Conservation (phyloP, 2,329 filamentous ascomycete species). For the Zymoseptoria brevis region DNA sequence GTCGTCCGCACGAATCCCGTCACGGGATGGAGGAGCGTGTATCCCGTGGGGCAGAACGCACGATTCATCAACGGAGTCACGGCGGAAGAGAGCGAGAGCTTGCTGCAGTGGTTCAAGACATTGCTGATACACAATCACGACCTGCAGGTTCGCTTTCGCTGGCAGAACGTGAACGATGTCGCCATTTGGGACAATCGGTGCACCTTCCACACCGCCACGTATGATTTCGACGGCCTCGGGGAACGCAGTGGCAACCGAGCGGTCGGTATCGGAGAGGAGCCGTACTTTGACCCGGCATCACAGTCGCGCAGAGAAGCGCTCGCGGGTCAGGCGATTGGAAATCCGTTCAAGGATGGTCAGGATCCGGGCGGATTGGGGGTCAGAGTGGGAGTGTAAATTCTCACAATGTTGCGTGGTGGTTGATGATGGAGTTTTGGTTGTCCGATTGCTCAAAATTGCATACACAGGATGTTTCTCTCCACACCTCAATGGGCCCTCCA, state of each 20-base stretch:
- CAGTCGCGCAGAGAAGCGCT: conserved; percentile 31
- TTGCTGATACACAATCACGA: conserved; percentile 44
- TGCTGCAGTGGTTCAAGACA: conserved; percentile 20
- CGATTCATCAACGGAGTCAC: conserved; percentile 47
- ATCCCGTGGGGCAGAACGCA: conserved; percentile 52
- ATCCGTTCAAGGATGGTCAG: too few relatives aligned
- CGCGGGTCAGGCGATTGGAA: too few relatives aligned
- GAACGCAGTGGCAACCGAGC: conserved; percentile 46
- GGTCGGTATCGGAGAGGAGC: conserved; percentile 49
- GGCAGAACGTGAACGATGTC: conserved; percentile 43
- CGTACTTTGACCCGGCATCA: conserved; percentile 47
- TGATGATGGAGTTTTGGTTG: too few relatives aligned
- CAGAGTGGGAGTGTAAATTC: too few relatives aligned
- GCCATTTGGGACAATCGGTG: conserved; percentile 60
- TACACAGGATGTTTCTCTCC: too few relatives aligned
- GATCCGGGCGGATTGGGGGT: too few relatives aligned
- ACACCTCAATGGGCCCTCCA: too few relatives aligned
- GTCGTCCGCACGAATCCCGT: conserved; percentile 53
- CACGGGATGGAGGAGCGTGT: conserved; percentile 55
- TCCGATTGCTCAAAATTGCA: too few relatives aligned
- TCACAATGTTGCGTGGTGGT: too few relatives aligned
- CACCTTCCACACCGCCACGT: conserved; percentile 53
- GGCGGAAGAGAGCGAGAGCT: conserved; percentile 17
- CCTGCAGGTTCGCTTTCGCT: conserved; percentile 43
- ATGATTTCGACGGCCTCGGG: conserved; percentile 51